Base-by-base conservation (phyloP, 1,284 basidiomycete species). In the Cryptococcus jaspeensis region DNA sequence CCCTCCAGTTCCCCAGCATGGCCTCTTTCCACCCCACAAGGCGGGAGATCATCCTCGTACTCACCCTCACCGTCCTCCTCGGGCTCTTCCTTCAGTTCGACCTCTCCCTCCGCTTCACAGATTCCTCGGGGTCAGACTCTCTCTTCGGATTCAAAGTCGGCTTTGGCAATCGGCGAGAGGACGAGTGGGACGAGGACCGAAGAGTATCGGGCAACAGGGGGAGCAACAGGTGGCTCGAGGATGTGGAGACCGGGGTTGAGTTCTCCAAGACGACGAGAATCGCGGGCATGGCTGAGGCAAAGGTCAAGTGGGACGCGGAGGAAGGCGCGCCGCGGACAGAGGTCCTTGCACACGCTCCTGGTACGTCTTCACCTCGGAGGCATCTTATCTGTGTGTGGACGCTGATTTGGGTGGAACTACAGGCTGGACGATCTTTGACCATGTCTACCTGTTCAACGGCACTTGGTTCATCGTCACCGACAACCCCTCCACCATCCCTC, bases 351-450 rank as follows among this genome's bases (percentile, higher is more conserved):
- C 77, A 79, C 60, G 76, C 76, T 22, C 77, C 77, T 52, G 77
- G 77, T 78, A 47, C 62, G 73, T 70, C 4, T 20, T 23, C 16
- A 6, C n/a, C 28, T 1, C 13, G 15, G 22, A n/a, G 20, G 44
- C 15, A 9, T 18, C 20, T 16, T 20, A 12, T 28, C 23, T 25
- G 22, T 44, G 20, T 43, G 36, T 40, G n/a, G 43, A 23, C 49
- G n/a, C 5, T 15, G 36, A 39, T 49, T 43, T 25, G 11, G 42
- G 36, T 39, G 37, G 32, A 25, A 18, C 11, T 20, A 13, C 85
- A 42, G 89, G 90, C 42, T 92, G 89, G 88, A 90, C 89, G 0
- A 75, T 91, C 36, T 89, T 89, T 72, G 82, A 83, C 45, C 84
- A 89, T 66, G 72, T 92, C n/a, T 79, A 79, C 58, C 67, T 78